phyloP scores from a whole-genome alignment of 306 rosid species.

The Vigna angularis region DNA sequence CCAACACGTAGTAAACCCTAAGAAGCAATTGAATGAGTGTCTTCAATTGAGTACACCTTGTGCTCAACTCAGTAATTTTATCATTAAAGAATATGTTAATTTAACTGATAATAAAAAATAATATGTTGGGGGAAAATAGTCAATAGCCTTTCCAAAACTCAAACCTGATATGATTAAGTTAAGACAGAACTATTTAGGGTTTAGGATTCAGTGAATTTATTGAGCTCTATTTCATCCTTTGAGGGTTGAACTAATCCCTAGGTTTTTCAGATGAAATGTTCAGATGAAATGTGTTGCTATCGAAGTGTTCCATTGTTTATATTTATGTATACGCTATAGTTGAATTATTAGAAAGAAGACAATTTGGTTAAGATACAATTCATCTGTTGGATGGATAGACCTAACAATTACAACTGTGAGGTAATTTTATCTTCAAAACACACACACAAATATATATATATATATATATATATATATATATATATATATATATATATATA shows the following conservation, averaged over 20 bases:
- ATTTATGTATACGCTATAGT: not conserved
- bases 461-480: too few species aligned
- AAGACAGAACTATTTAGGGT: not conserved
- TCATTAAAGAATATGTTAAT: too few species aligned
- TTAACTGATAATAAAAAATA: too few species aligned
- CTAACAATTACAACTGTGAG: slow-evolving; percentile 51
- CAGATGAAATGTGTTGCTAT: not conserved
- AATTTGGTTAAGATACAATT: slow-evolving; percentile 34
- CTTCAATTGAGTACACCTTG: too few species aligned
- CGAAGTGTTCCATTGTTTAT: not conserved
- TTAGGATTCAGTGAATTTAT: not conserved
- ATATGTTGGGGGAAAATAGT: too few species aligned
- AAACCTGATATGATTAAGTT: slow-evolving; percentile 10
- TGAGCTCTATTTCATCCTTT: not conserved
- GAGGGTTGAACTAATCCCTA: not conserved
- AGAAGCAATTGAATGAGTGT: not conserved
- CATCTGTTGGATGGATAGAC: slow-evolving; percentile 38
- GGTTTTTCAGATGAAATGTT: not conserved
- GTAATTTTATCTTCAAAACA: not conserved
- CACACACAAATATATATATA: too few species aligned
- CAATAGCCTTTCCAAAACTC: not conserved
- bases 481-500: too few species aligned
- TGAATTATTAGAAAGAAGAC: not conserved
- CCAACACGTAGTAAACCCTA: too few species aligned
- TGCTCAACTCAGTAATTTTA: not conserved